A percentile compares a stretch with the other conserved stretches of the same genome.
Conservation (phyloP, 768 basidiomycete genomes). For the Termitomyces sp. region DNA sequence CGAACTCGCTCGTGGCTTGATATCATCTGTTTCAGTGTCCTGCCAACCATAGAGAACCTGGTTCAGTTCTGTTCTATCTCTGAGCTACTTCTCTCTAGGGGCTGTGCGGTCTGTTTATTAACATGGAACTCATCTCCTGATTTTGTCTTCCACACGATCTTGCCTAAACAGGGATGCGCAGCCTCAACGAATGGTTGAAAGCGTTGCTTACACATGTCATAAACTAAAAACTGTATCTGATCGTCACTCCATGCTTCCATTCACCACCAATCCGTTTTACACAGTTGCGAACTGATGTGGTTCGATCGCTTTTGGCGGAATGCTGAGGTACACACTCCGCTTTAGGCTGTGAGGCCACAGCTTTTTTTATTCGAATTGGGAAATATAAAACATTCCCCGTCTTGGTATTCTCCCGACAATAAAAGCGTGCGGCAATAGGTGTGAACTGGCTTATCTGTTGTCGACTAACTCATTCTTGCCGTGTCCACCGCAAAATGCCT, state of each 20-base stretch:
- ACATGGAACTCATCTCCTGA: constrained; percentile 4
- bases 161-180: constrained; percentile 14
- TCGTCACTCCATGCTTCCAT: constrained; percentile 12
- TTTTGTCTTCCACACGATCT: constrained; percentile 11
- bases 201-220: constrained; percentile 4
- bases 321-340: constrained; percentile 3
- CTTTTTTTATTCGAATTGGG: constrained; percentile 9
- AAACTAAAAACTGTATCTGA: constrained; percentile 4
- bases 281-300: constrained; percentile 3
- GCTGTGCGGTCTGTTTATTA: constrained; percentile 14
- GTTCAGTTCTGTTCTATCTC: constrained; percentile 5
- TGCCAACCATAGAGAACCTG: constrained; percentile 13
- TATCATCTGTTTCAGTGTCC: constrained; percentile 14
- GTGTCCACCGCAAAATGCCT: constrained; percentile 11
- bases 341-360: constrained; percentile 13
- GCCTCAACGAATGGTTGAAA: constrained; percentile 4
- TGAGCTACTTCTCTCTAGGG: constrained; percentile 2
- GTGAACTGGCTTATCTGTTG: constrained; percentile 13
- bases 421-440: constrained; percentile 13
- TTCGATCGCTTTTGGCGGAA: constrained; percentile 5
- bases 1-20: constrained; percentile 3
- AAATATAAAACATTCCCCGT: constrained; percentile 7
- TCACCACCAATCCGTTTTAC: not conserved
- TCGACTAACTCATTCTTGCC: constrained; percentile 2
- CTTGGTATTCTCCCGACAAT: constrained; percentile 13